Base-by-base conservation (phyloP, 1,284 basidiomycete genomes). In the Cystobasidium sp. region DNA sequence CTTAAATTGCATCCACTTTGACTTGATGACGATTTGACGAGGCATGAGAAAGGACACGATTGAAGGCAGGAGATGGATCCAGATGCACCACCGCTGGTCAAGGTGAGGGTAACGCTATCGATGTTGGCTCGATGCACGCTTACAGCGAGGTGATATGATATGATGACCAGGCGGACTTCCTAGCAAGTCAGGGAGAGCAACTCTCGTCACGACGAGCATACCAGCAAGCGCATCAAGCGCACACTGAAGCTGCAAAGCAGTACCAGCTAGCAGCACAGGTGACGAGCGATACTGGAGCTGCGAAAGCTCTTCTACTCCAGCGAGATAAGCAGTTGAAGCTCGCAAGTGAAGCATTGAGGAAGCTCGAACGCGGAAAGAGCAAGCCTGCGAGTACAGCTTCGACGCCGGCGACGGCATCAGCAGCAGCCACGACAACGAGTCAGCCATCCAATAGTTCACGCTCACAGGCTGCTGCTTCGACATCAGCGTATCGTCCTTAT, bases 201-300 rank as follows among this genome's bases (percentile, higher is more conserved):
- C 63, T 73, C 9, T 55, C 70, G 31, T 65, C 62, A 49, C 62
- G 63, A 14, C 49, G 58, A 49, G 70, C 70, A 44, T 73, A 65
- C 37, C 70, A 73, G 70, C 70, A 73, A 49, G 70, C 70, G 12
- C 37, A 64, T n/a, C 43, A 31, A 37, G 70, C 63, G 6, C 70
- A 73, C 46, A 66, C 56, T 6, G 70, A 65, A 55, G 49, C 70
- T 16, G 70, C 70, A 46, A 52, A 62, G 51, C 49, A 73, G 6
- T 73, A 73, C 44, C 70, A 73, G 62, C 39, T 66, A n/a, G 70
- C 70, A 58, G 70, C 70, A 66, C 70, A 73, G 22, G 70, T 63
- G 41, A 73, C 63, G 2, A 22, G 47, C n/a, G 69, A 73, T 37
- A 65, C 63, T 7, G 31, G n/a, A 39, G 70, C 70, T 49, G 70